Evolutionary conservation across 148 eudicot genomes (phyloP), one percentile per base, ranked within the genome.

Genomic region (Talinum fruticosum): DNA sequence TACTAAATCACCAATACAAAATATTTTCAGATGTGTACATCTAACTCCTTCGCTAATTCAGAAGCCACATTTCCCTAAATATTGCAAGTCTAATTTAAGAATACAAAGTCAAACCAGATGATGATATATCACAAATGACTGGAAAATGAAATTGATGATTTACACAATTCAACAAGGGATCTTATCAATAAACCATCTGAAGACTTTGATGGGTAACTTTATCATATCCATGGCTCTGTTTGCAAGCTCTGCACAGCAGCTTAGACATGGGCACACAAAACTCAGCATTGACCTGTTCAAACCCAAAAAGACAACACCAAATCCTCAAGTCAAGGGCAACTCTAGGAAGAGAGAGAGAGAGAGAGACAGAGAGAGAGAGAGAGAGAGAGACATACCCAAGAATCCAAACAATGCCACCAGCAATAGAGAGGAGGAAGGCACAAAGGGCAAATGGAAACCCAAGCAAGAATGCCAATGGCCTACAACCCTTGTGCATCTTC

Each of bases 391-490:
- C 66, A 33, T 67, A 90, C 93, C 93, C 93, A 79, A 90, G 88
- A 64, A 90, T 85, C 93, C 93, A 90, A 71, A 90, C 85, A 62
- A 88, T 34, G 69, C 82, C 79, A 35, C 86, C 93, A 74, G 89
- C 81, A 78, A 90, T 80, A 66, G 90, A 88, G 66, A 90, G 83
- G 36, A 90, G 83, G 35, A 88, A 84, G 38, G 84, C 78, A 69
- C 88, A 83, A 29, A 90, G 80, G 61, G 90, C 91, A 77, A 87
- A 90, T 36, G 91, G 93, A 15, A 90, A 79, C 6, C 93, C 88
- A 71, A 90, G 74, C 62, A 90, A 75, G 77, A 79, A 88, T 2
- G 89, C 93, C 38, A 90, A 74, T 5, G 93, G 93, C 35, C 90
- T 74, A 47, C 91, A 90, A 36, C 85, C 82, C 71, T 82, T 66